Conservation (phyloP, 1,139 yeast species). For the Keqinozyma sinolaborantium region DNA sequence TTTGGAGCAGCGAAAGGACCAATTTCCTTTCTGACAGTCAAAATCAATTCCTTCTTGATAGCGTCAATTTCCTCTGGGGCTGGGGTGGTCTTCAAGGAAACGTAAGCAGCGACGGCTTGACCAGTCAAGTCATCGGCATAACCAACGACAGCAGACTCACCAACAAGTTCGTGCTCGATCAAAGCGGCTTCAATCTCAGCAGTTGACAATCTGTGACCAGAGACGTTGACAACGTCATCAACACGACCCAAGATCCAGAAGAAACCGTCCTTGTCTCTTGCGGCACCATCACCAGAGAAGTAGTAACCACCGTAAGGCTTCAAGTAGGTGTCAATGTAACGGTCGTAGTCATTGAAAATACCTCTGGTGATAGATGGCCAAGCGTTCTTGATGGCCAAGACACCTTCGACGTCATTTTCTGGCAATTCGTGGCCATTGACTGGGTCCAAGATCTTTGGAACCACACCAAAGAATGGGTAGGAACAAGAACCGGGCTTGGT, state of each 20-base stretch:
- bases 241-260: slow-evolving; percentile 81
- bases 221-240: slow-evolving; percentile 79
- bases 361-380: slow-evolving; percentile 85
- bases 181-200: slow-evolving; percentile 82
- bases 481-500: slow-evolving; percentile 81
- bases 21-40: slow-evolving; percentile 74
- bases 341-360: slow-evolving; percentile 64
- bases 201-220: slow-evolving; percentile 77
- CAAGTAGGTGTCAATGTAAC: slow-evolving; percentile 69
- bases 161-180: slow-evolving; percentile 65
- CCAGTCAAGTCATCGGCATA: slow-evolving; percentile 80
- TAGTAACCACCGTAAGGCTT: slow-evolving; percentile 68
- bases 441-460: slow-evolving; percentile 67
- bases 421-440: slow-evolving; percentile 63
- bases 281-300: slow-evolving; percentile 83
- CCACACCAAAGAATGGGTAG: slow-evolving; percentile 73
- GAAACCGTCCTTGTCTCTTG: slow-evolving; percentile 73
- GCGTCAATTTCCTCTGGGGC: slow-evolving; percentile 45
- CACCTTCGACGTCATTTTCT: slow-evolving; percentile 70
- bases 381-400: slow-evolving; percentile 62
- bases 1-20: slow-evolving; percentile 87
- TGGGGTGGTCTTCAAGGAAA: slow-evolving; percentile 51
- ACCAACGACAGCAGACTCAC: slow-evolving; percentile 79
- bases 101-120: slow-evolving; percentile 81
- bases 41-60: slow-evolving; percentile 64